Conservation (phyloP, 2,329 filamentous ascomycete genomes). For the Rhexocercosporidium sp. region DNA sequence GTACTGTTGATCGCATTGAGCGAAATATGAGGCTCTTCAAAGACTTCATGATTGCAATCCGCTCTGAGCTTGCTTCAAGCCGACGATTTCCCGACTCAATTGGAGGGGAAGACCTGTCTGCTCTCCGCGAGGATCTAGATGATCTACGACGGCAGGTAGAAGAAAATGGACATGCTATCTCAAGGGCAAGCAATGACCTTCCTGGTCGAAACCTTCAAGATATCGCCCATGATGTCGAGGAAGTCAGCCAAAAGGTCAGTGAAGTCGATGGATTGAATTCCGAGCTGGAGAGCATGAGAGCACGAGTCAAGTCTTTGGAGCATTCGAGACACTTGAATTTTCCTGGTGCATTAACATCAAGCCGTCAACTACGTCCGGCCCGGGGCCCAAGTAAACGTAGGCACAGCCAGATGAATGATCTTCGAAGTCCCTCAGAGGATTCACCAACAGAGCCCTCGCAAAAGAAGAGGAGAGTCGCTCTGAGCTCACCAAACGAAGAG, state of each 20-base stretch:
- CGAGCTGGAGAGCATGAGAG: conserved; percentile 32
- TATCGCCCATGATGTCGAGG: conserved; percentile 29
- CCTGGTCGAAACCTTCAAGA: conserved; percentile 26
- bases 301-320: conserved; percentile 27
- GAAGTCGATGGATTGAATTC: conserved; percentile 37
- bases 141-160: conserved; percentile 19
- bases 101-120: conserved; percentile 2
- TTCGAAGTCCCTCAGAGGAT: background rate
- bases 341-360: background rate
- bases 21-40: conserved; percentile 38
- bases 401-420: background rate
- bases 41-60: conserved; percentile 40
- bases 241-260: conserved; percentile 32
- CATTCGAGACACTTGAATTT: background rate
- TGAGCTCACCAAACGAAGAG: background rate
- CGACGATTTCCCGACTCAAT: background rate
- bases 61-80: conserved; percentile 30
- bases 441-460: background rate
- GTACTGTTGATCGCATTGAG: conserved; percentile 36
- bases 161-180: background rate
- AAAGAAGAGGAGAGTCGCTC: background rate
- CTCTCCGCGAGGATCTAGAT: conserved; percentile 19
- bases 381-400: background rate
- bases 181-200: conserved; percentile 1
- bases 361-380: background rate